Percentiles rank a stretch among this genome's conserved stretches.
Evolutionary conservation across 192 early-diverging fungal species (phyloP).

Genomic region (Cladochytrium replicatum): DNA sequence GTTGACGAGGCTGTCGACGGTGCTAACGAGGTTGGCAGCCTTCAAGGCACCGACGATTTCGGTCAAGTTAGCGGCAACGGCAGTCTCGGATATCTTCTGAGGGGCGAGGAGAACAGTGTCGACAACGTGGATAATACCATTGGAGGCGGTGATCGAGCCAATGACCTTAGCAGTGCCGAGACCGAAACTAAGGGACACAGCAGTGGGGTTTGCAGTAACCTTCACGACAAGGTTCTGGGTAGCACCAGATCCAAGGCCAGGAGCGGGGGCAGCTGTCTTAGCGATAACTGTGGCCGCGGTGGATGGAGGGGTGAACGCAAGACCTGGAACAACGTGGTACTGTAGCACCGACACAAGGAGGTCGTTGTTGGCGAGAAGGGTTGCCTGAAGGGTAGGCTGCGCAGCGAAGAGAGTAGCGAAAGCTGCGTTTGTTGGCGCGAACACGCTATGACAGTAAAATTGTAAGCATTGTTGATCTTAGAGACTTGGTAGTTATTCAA

Average conservation of each 20-base stretch:
- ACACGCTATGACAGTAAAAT: no score
- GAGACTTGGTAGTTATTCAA: no score
- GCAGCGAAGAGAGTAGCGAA: constrained; percentile 26
- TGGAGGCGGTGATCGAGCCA: constrained; percentile 18
- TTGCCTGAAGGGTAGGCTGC: constrained; percentile 1
- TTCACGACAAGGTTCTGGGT: no score
- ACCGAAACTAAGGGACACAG: no score
- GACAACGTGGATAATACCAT: constrained; percentile 37
- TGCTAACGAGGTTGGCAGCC: constrained; percentile 11
- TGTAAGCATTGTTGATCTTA: no score
- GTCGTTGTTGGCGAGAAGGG: constrained; percentile 10
- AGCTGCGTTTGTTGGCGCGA: constrained; percentile 39
- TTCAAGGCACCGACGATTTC: constrained; percentile 11
- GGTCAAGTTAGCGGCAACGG: constrained; percentile 14
- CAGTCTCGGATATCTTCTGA: not conserved
- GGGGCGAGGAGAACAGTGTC: constrained; percentile 33
- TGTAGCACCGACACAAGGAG: constrained; percentile 17
- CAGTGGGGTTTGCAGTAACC: no score
- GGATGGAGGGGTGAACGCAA: constrained; percentile 9
- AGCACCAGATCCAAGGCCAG: no score
- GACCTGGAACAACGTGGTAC: constrained; percentile 22
- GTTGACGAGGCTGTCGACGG: constrained; percentile 15
- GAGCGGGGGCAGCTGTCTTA: no score
- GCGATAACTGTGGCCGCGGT: no score
- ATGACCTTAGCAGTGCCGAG: constrained; percentile 21